Conservation (phyloP, 768 basidiomycete species). For the Boletus pseudo-olivaceus region DNA sequence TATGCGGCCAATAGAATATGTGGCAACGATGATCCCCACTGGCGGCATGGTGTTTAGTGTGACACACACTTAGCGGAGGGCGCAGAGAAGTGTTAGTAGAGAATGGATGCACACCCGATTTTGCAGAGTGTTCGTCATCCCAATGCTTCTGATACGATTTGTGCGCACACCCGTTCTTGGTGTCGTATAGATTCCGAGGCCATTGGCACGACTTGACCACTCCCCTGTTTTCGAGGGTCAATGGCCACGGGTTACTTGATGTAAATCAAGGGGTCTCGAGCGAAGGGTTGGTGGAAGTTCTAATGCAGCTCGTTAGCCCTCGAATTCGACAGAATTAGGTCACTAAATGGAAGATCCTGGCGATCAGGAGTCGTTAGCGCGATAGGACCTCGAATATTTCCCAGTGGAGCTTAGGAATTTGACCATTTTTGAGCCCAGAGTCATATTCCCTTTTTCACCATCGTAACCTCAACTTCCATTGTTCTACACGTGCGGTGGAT, state of each 20-base stretch:
- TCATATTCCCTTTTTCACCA: constrained; percentile 24
- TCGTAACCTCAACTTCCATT: constrained; percentile 31
- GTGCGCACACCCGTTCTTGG: not conserved
- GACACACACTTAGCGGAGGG: constrained; percentile 16
- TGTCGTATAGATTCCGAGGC: constrained; percentile 14
- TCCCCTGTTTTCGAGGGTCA: constrained; percentile 22
- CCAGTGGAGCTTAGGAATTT: constrained; percentile 22
- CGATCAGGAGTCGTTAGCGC: constrained; percentile 22
- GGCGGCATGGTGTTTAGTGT: constrained; percentile 4
- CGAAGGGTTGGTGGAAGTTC: constrained; percentile 3
- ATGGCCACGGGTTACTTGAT: constrained; percentile 11
- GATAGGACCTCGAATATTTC: constrained; percentile 22
- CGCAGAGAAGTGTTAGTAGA: constrained; percentile 24
- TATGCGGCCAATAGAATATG: constrained; percentile 4
- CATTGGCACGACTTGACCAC: not conserved
- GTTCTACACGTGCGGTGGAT: constrained; percentile 28
- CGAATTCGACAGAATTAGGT: constrained; percentile 20
- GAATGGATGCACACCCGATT: constrained; percentile 28
- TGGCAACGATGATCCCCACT: constrained; percentile 8
- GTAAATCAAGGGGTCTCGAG: constrained; percentile 19
- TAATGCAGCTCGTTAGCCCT: constrained; percentile 9
- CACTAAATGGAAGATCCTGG: constrained; percentile 31
- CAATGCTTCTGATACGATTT: constrained; percentile 24
- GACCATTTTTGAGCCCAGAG: constrained; percentile 19
- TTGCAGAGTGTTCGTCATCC: constrained; percentile 13